These are phyloP conservation scores for Sclerotinia spermophila DNA, from an alignment of 2,329 filamentous ascomycete genomes.

Conservation along the genomic window DNA sequence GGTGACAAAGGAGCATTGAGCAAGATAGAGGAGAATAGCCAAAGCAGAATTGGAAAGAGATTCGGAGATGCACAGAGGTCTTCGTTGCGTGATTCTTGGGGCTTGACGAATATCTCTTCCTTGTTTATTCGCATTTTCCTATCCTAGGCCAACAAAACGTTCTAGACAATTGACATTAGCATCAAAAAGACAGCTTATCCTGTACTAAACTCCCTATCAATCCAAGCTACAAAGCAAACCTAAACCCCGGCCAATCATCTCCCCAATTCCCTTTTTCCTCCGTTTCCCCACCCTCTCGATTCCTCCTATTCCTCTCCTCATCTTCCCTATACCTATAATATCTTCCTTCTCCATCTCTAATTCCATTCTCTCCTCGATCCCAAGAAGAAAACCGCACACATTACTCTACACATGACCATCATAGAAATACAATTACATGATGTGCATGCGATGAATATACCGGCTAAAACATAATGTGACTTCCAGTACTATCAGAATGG, in stretches of 20 bases:
- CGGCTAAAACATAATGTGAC: not conserved
- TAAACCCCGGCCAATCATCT: slow-evolving; percentile 15
- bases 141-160: not conserved
- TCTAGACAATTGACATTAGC: not conserved
- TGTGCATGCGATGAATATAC: not conserved
- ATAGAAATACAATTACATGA: not conserved
- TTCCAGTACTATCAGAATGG: not conserved
- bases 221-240: not conserved
- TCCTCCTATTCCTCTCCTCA: not conserved
- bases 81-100: no score
- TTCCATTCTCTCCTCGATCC: slow-evolving; percentile 10
- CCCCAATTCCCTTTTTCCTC: slow-evolving; percentile 5
- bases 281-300: not conserved
- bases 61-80: no score
- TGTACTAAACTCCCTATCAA: no score
- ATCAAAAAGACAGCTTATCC: not conserved
- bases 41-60: no score
- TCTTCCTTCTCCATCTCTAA: not conserved
- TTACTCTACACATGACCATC: not conserved
- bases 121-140: not conserved
- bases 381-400: slow-evolving; percentile 9
- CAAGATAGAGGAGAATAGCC: no score
- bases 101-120: no score
- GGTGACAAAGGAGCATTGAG: no score
- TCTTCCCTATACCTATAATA: not conserved